Conservation (phyloP, 768 basidiomycete species). For the Rickenella mellea region DNA sequence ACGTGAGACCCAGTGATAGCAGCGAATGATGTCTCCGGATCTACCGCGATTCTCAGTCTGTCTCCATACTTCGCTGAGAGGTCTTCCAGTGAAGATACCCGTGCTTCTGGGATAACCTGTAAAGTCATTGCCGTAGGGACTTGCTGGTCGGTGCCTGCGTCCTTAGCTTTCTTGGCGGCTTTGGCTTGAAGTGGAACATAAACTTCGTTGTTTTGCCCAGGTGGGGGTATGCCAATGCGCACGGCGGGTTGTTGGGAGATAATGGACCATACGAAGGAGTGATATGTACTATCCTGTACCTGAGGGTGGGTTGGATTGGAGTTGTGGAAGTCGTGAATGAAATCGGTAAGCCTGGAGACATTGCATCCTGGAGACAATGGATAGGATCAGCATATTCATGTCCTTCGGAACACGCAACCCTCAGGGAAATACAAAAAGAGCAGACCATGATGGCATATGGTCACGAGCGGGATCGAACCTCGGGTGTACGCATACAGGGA, state of each 20-base stretch:
- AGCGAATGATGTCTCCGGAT: constrained; percentile 63
- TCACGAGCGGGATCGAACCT: constrained; percentile 7
- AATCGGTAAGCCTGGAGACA: constrained; percentile 60
- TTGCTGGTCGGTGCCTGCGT: constrained; percentile 35
- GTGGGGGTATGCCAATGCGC: constrained; percentile 61
- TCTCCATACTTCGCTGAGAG: constrained; percentile 51
- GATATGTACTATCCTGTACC: constrained; percentile 64
- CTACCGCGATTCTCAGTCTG: constrained; percentile 61
- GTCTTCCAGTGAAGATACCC: constrained; percentile 42
- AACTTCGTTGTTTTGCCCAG: constrained; percentile 52
- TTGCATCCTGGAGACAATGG: constrained; percentile 63
- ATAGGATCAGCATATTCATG: constrained; percentile 7
- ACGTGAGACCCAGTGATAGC: constrained; percentile 83
- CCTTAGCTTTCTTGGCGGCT: constrained; percentile 55
- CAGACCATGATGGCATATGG: constrained; percentile 30
- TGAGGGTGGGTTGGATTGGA: constrained; percentile 32
- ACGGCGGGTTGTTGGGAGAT: constrained; percentile 69
- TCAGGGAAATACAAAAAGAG: constrained; percentile 21
- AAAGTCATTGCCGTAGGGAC: constrained; percentile 31
- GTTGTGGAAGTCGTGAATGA: constrained; percentile 57
- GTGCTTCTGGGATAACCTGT: constrained; percentile 45
- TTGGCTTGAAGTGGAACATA: constrained; percentile 72
- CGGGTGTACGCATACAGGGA: neutral
- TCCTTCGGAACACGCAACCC: constrained; percentile 8
- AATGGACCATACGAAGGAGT: constrained; percentile 74